A percentile compares a stretch with the other conserved stretches of the same genome.
Evolutionary conservation across 208 protist species (phyloP).

Genomic region (Leishmania amazonensis): DNA sequence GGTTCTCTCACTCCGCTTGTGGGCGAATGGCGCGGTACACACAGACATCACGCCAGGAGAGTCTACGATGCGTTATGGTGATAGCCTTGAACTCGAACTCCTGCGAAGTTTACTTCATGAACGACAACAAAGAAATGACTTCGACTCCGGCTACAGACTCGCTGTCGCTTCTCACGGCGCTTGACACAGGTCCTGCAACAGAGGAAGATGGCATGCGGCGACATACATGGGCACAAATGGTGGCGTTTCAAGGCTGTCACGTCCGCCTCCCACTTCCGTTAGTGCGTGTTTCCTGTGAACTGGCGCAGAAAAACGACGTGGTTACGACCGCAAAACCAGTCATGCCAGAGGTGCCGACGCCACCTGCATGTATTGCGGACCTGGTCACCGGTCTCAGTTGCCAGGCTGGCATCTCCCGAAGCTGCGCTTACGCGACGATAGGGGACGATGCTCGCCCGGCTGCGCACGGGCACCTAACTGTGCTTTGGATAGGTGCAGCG

Average conservation of each 20-base stretch:
- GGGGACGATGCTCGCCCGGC: background rate
- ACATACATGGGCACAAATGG: background rate
- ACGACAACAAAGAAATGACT: background rate
- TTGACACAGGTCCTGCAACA: background rate
- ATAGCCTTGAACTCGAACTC: background rate
- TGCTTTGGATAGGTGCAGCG: too few relatives aligned
- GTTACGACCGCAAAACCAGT: background rate
- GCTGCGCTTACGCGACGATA: background rate
- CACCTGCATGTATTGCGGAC: background rate
- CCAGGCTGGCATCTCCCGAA: background rate
- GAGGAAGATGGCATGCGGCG: background rate
- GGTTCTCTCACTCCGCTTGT: background rate
- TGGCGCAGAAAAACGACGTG: background rate
- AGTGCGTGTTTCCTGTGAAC: background rate
- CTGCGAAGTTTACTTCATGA: background rate
- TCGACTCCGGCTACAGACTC: background rate
- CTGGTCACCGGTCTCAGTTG: background rate
- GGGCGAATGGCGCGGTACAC: background rate
- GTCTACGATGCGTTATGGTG: background rate
- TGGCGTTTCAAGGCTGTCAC: background rate
- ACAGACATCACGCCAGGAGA: background rate
- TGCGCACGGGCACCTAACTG: too few relatives aligned
- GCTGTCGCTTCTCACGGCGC: background rate
- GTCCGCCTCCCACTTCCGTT: background rate
- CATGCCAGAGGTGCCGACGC: background rate